A percentile compares a stretch with the other conserved stretches of the same genome.
Evolutionary conservation across 257 asterid species (phyloP).

Genomic region (Ajuga chamaepitys): DNA sequence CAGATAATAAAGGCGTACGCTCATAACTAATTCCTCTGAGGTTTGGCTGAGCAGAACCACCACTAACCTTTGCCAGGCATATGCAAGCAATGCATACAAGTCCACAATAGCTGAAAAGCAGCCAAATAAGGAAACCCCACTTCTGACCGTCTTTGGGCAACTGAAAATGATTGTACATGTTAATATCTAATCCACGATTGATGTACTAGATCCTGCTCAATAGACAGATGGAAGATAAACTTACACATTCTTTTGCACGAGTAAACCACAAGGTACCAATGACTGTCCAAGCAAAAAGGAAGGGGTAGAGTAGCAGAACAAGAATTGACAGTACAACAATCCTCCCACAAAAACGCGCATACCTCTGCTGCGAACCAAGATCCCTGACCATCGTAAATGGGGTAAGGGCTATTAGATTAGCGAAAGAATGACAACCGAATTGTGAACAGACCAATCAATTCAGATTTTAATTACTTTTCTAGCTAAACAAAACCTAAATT

Average conservation of each 20-base stretch:
- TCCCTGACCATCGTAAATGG: constrained; percentile 38
- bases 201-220: neutral
- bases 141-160: constrained; percentile 96
- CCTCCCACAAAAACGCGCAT: constrained; percentile 82
- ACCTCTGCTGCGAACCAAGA: constrained; percentile 91
- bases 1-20: neutral
- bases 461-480: neutral
- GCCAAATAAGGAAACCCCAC: constrained; percentile 98
- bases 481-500: neutral
- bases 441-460: neutral
- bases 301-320: constrained; percentile 70
- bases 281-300: constrained; percentile 81
- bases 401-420: neutral
- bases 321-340: constrained; percentile 73
- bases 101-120: constrained; percentile 95
- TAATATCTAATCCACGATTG: constrained; percentile 14
- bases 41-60: constrained; percentile 9
- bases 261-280: constrained; percentile 89
- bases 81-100: constrained; percentile 78
- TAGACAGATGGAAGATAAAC: constrained; percentile 21
- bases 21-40: neutral
- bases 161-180: constrained; percentile 32
- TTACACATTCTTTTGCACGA: constrained; percentile 66
- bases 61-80: constrained; percentile 73
- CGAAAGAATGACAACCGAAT: neutral